Conservation (phyloP, 2,329 filamentous ascomycete species). For the Scopulariopsis brevicaulis region DNA sequence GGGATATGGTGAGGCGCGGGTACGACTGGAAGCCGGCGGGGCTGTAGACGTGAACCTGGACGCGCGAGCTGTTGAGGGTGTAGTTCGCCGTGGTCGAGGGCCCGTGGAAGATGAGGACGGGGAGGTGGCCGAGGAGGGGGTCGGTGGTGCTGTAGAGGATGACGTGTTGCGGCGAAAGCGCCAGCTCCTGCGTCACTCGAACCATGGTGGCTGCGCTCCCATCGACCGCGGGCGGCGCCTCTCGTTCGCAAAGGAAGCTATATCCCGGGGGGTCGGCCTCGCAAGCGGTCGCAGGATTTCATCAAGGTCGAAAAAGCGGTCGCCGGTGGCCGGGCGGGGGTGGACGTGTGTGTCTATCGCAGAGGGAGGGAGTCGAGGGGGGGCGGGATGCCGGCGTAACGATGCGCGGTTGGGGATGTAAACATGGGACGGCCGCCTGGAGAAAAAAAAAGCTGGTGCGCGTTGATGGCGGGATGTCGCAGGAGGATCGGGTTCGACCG, state of each 20-base stretch:
- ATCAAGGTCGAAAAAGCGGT: conserved; percentile 1
- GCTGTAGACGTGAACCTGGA: conserved; percentile 87
- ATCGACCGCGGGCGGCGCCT: not conserved
- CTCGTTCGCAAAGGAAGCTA: conserved; percentile 2
- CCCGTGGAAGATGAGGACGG: conserved; percentile 85
- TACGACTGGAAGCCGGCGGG: conserved; percentile 84
- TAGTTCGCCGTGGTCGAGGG: conserved; percentile 82
- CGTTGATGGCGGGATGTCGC: conserved; percentile 1
- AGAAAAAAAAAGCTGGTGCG: not conserved
- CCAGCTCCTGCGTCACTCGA: conserved; percentile 66
- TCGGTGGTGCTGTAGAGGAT: conserved; percentile 85
- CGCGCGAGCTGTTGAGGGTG: conserved; percentile 78
- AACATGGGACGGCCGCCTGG: not conserved
- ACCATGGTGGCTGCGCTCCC: conserved; percentile 53
- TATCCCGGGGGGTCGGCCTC: conserved; percentile 3
- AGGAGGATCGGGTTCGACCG: not conserved
- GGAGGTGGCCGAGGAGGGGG: conserved; percentile 66
- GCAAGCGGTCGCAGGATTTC: not conserved
- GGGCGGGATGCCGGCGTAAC: not conserved
- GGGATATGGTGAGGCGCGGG: conserved; percentile 82
- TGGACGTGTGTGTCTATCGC: not conserved
- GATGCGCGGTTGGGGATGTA: not conserved
- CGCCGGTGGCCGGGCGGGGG: not conserved
- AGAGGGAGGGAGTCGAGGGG: not conserved
- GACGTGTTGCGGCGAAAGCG: conserved; percentile 69